phyloP scores from a whole-genome alignment of 495 filamentous ascomycete genomes.

The Poronia punctata region DNA sequence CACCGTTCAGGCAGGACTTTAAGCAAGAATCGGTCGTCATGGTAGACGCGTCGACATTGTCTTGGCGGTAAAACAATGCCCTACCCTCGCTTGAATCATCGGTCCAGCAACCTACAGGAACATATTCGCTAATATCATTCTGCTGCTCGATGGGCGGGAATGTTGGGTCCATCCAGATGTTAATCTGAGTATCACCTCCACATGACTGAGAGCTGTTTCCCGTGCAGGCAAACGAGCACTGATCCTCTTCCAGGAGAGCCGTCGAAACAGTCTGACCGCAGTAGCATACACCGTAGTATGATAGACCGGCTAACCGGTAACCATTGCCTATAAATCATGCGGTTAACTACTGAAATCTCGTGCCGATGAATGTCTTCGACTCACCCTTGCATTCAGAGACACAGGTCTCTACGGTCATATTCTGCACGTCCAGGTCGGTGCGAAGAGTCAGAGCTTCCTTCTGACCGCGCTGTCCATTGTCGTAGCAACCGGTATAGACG shows the following conservation, averaged over 20 bases:
- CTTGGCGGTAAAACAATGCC: constrained; percentile 42
- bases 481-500: constrained; percentile 47
- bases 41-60: constrained; percentile 24
- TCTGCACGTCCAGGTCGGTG: constrained; percentile 25
- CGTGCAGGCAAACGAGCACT: constrained; percentile 41
- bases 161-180: constrained; percentile 47
- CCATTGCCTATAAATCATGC: constrained; percentile 31
- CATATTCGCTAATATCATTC: constrained; percentile 36
- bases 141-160: constrained; percentile 35
- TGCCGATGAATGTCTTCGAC: not conserved
- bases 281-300: constrained; percentile 50
- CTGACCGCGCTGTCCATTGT: constrained; percentile 24
- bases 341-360: no score
- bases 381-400: constrained; percentile 45
- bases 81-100: constrained; percentile 41
- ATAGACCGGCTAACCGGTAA: constrained; percentile 48
- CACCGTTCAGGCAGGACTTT: constrained; percentile 35
- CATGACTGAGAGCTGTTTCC: constrained; percentile 40
- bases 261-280: constrained; percentile 42
- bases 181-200: constrained; percentile 40
- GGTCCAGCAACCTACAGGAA: constrained; percentile 49
- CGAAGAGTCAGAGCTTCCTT: constrained; percentile 35
- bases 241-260: constrained; percentile 20
- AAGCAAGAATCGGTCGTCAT: constrained; percentile 43
- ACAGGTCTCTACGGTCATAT: constrained; percentile 47